Percentiles rank a stretch among this genome's conserved stretches.
phyloP scores from a whole-genome alignment of 495 filamentous ascomycete species.

The Penicillium daleae region DNA sequence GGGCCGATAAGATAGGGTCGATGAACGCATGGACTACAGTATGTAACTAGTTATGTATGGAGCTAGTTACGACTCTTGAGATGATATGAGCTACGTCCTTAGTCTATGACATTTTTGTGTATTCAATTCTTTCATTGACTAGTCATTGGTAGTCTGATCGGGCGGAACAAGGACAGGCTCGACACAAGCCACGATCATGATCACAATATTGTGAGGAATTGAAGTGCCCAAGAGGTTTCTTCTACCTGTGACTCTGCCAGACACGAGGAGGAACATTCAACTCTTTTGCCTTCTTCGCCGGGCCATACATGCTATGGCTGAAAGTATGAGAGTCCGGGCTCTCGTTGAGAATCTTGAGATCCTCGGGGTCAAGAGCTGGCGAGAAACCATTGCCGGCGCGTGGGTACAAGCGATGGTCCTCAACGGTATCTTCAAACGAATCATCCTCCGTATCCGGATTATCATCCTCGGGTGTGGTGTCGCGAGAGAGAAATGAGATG shows the following conservation, averaged over 20 bases:
- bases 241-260: not conserved
- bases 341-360: slow-evolving; percentile 50
- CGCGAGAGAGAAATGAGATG: not conserved
- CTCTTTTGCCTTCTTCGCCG: slow-evolving; percentile 19
- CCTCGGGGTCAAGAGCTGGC: slow-evolving; percentile 37
- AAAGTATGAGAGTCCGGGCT: slow-evolving; percentile 47
- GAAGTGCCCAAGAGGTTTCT: not conserved
- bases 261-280: not conserved
- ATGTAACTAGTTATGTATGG: no score
- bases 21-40: no score
- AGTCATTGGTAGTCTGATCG: not conserved
- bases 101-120: not conserved
- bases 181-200: not conserved
- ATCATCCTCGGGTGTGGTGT: slow-evolving; percentile 6
- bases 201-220: not conserved
- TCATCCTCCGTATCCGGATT: slow-evolving; percentile 23
- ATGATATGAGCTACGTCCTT: not conserved
- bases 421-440: slow-evolving; percentile 42
- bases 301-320: slow-evolving; percentile 43
- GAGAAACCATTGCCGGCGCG: slow-evolving; percentile 60
- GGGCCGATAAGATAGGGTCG: slow-evolving; percentile 19
- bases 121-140: not conserved
- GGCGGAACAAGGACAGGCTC: not conserved
- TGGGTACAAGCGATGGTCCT: slow-evolving; percentile 66
- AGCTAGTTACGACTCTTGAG: not conserved